Evolutionary conservation across 805 yeast genomes (phyloP).

Genomic region (Cyberlindnera euphorbiiphila): DNA sequence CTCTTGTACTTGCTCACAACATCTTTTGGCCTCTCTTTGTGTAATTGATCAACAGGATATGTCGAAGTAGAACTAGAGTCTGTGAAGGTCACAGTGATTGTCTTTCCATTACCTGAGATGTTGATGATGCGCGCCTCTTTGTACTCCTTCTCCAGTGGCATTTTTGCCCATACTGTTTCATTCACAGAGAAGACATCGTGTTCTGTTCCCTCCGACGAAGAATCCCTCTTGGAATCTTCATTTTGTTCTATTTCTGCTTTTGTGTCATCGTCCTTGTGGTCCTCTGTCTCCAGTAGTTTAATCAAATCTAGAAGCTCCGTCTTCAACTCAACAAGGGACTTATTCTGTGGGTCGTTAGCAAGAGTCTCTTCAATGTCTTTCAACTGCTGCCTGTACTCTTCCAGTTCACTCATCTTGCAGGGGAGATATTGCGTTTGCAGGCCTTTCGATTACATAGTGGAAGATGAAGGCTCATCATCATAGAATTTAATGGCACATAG

Average conservation of each 20-base stretch:
- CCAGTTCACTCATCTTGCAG: constrained; percentile 18
- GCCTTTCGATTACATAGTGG: too few relatives aligned
- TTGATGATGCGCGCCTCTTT: constrained; percentile 16
- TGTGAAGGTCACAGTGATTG: constrained; percentile 12
- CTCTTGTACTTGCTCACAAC: constrained; percentile 12
- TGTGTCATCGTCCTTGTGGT: not conserved
- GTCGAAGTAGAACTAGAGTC: constrained; percentile 12
- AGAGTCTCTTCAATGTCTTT: constrained; percentile 18
- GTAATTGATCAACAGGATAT: constrained; percentile 11
- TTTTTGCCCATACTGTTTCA: constrained; percentile 16
- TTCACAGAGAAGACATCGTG: constrained; percentile 8
- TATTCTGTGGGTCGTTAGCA: constrained; percentile 16
- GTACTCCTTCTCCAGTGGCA: constrained; percentile 9
- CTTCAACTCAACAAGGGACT: constrained; percentile 13
- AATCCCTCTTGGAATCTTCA: not conserved
- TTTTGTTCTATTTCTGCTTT: too few relatives aligned
- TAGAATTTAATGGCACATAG: too few relatives aligned
- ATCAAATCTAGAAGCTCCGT: constrained; percentile 18
- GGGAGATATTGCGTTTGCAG: too few relatives aligned
- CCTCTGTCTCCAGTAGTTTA: constrained; percentile 11
- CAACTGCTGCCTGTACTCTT: constrained; percentile 19
- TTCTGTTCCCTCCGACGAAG: not conserved
- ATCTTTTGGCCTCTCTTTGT: constrained; percentile 14
- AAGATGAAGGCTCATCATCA: too few relatives aligned
- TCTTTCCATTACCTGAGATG: constrained; percentile 20